A percentile compares a stretch with the other conserved stretches of the same genome.
These are phyloP conservation scores for Fusarium subtropicale DNA, from an alignment of 2,329 filamentous ascomycete species.

Conservation along the genomic window DNA sequence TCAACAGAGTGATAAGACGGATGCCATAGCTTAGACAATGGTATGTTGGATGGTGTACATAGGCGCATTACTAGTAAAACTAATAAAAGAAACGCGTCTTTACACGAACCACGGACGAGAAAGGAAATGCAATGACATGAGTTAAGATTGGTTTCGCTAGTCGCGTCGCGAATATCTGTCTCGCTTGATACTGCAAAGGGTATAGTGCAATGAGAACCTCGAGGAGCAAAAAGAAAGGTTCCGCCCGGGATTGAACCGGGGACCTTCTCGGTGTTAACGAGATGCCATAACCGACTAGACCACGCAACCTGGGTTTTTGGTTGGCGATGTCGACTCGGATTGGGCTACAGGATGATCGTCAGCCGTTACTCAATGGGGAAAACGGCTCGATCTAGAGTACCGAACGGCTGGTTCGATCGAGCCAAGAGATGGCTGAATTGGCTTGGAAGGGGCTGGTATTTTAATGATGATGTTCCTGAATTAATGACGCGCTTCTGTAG, in stretches of 20 bases:
- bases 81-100: neutral
- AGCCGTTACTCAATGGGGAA: neutral
- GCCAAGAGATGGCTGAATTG: neutral
- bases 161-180: neutral
- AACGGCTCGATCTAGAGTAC: neutral
- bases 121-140: neutral
- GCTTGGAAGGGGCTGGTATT: neutral
- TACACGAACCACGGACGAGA: neutral
- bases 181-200: neutral
- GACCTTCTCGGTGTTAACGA: constrained; percentile 20
- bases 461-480: neutral
- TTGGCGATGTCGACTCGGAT: neutral
- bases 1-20: constrained; percentile 1
- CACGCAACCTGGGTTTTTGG: constrained; percentile 1
- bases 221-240: neutral
- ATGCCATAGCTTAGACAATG: neutral
- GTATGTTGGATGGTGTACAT: neutral
- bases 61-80: neutral
- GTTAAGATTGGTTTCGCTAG: neutral
- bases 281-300: constrained; percentile 9
- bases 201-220: fast-evolving
- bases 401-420: neutral
- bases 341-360: neutral
- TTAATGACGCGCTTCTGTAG: neutral
- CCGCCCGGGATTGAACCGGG: constrained; percentile 22